Evolutionary conservation across 768 basidiomycete species (phyloP).

Genomic region (Albatrellus ellisii): DNA sequence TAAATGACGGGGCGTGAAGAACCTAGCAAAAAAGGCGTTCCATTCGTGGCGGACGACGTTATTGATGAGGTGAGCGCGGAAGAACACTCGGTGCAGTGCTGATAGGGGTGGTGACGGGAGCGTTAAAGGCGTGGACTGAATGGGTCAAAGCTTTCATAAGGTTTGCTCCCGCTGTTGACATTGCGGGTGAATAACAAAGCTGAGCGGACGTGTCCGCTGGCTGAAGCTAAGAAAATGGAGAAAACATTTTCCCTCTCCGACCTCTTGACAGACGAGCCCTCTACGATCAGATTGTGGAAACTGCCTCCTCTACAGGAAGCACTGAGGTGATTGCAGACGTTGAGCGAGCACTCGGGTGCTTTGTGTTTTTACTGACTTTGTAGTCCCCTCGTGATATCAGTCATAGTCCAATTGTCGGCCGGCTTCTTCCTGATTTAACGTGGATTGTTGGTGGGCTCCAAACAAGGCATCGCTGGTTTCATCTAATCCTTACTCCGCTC

Average conservation of each 20-base stretch:
- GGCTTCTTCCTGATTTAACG: neutral
- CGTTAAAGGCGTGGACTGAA: constrained; percentile 9
- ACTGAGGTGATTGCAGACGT: no score
- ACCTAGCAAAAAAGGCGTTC: neutral
- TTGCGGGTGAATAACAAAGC: neutral
- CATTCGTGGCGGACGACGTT: neutral
- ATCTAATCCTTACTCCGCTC: neutral
- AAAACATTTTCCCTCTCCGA: no score
- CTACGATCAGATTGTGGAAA: no score
- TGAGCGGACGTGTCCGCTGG: neutral
- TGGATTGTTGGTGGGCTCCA: neutral
- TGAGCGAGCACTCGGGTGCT: no score
- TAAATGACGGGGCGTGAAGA: neutral
- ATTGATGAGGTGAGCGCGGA: neutral
- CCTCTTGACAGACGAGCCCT: no score
- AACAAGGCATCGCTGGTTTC: neutral
- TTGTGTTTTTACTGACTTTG: no score
- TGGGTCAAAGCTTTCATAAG: constrained; percentile 15
- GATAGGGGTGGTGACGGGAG: constrained; percentile 8
- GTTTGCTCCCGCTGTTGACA: constrained; percentile 23
- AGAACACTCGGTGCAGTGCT: neutral
- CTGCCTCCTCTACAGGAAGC: no score
- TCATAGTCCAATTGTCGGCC: no score
- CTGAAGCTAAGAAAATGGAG: neutral
- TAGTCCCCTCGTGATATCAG: no score